phyloP scores from a whole-genome alignment of 768 basidiomycete genomes.

The Plicaturopsis crispa region DNA sequence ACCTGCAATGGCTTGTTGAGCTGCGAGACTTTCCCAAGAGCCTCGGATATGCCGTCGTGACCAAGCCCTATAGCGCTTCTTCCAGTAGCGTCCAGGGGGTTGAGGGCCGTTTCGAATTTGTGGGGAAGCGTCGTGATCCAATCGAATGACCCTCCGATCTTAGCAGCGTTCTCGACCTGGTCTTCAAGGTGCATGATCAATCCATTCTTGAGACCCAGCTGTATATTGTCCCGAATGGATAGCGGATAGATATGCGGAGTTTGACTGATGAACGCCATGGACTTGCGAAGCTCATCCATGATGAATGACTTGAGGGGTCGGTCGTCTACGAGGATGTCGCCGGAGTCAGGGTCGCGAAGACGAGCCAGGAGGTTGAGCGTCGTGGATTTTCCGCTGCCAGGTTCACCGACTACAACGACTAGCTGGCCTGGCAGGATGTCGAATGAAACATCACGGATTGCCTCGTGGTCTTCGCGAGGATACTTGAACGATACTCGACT shows the following conservation, averaged over 20 bases:
- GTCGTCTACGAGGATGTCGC: constrained; percentile 33
- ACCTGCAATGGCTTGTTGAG: not conserved
- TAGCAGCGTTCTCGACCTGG: constrained; percentile 17
- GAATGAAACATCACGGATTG: constrained; percentile 20
- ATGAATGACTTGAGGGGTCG: constrained; percentile 23
- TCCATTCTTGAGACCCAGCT: constrained; percentile 17
- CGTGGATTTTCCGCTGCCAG: constrained; percentile 26
- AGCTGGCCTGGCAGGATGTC: constrained; percentile 22
- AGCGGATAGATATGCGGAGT: constrained; percentile 29
- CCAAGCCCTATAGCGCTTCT: too few relatives aligned
- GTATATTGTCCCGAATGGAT: constrained; percentile 32
- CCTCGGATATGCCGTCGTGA: constrained; percentile 20
- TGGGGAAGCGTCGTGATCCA: constrained; percentile 15
- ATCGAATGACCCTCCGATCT: constrained; percentile 17
- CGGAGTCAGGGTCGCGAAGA: constrained; percentile 22
- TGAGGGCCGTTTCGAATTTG: constrained; percentile 14
- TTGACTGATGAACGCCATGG: constrained; percentile 36
- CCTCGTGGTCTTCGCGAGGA: constrained; percentile 7
- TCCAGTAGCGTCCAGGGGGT: constrained; percentile 6
- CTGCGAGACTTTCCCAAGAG: constrained; percentile 8
- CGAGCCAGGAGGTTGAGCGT: constrained; percentile 33
- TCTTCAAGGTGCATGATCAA: constrained; percentile 1
- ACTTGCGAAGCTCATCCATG: constrained; percentile 22
- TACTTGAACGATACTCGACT: not conserved
- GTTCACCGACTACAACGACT: constrained; percentile 25